Evolutionary conservation across 1,284 basidiomycete species (phyloP), one percentile per base, ranked within the genome.

Genomic region (Melampsora larici-populina): DNA sequence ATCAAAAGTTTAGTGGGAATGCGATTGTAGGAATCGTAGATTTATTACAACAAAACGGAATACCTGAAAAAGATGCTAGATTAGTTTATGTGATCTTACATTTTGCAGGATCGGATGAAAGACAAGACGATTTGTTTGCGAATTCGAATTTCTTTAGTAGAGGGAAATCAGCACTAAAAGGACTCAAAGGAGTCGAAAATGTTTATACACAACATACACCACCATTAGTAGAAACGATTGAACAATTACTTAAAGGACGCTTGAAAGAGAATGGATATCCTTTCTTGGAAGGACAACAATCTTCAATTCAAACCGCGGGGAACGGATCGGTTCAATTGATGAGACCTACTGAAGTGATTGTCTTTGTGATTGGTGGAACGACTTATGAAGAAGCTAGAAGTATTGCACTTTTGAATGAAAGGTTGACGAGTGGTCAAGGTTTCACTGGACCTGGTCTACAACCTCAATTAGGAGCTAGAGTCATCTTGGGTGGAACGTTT

Each of bases 131-230:
- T 84, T 86, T 99, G 66, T 99, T 99, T 83, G 94, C 93, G 62
- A 97, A 93, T 76, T 95, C 97, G 83, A 95, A 94, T 60, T 87
- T 99, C 77, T 90, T 99, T 80, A 93, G 93, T 1, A 91, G 96
- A 82, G 97, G 97, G 7, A 92, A 94, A 79, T 94, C 91, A 48
- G 97, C 96, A 0, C 84, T 99, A 79, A 97, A 97, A 83, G 97
- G 97, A 0, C 86, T 99, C 75, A 97, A 97, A 91, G 97, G 97
- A 8, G 97, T 99, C 7, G 97, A 99, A 84, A 99, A 99, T 82
- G 96, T 99, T 9, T 99, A 98, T 83, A 99, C 95, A 75, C 97
- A 99, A 82, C 97, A 99, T 82, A 91, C 90, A 18, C 97, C 97
- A 11, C 94, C 97, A 84, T 86, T 99, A 2, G 89, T 91, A 0